phyloP scores from a whole-genome alignment of 2,329 filamentous ascomycete species.

The Alternaria ventricosa region DNA sequence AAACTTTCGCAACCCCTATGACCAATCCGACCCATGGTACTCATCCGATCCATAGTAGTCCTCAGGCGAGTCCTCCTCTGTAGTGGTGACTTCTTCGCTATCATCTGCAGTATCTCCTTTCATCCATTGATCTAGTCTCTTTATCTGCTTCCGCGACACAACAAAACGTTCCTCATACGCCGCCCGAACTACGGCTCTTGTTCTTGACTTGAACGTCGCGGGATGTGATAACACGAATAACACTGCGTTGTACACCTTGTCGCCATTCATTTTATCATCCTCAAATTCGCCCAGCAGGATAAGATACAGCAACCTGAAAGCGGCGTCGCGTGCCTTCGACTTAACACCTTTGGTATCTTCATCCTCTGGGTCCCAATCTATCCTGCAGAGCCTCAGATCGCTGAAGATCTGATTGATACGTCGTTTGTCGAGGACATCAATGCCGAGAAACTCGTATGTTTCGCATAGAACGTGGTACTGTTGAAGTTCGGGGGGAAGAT shows the following conservation, averaged over 20 bases:
- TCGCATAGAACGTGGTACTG: slow-evolving; percentile 30
- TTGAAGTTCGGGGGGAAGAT: slow-evolving; percentile 25
- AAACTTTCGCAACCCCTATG: not conserved
- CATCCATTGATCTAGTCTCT: slow-evolving; percentile 25
- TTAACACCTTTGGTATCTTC: slow-evolving; percentile 8
- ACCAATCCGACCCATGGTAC: not conserved
- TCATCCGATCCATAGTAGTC: not conserved
- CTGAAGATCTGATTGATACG: slow-evolving; percentile 10
- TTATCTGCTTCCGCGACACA: slow-evolving; percentile 30
- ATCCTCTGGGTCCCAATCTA: slow-evolving; percentile 23
- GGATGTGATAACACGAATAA: slow-evolving; percentile 32
- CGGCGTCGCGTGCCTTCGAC: slow-evolving; percentile 30
- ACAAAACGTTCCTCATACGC: slow-evolving; percentile 33
- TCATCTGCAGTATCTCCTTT: not conserved
- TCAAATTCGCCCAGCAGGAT: slow-evolving; percentile 20
- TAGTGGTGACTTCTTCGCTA: not conserved
- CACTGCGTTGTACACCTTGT: slow-evolving; percentile 31
- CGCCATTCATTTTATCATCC: slow-evolving; percentile 24
- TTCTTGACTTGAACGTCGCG: slow-evolving; percentile 31
- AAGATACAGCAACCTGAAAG: slow-evolving; percentile 30
- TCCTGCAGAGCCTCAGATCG: slow-evolving; percentile 21
- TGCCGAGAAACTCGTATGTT: slow-evolving; percentile 33
- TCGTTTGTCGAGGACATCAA: slow-evolving; percentile 28
- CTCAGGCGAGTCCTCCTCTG: not conserved
- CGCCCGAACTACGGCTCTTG: slow-evolving; percentile 25